A percentile compares a stretch with the other conserved stretches of the same genome.
Evolutionary conservation across 192 early-diverging fungal genomes (phyloP).

Genomic region (Rhizoclosmatium sp.): DNA sequence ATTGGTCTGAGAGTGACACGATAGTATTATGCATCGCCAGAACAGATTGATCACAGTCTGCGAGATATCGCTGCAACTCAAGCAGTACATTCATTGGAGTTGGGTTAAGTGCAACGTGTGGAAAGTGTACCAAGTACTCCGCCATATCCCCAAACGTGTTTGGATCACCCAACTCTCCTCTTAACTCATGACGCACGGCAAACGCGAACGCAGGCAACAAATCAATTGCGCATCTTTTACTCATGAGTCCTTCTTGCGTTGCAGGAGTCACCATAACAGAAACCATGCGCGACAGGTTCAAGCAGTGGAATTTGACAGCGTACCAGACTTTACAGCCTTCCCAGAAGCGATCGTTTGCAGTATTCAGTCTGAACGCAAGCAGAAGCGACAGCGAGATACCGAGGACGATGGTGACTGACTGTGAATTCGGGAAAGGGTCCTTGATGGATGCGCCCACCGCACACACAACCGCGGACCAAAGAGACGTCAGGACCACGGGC

Average conservation of each 20-base stretch:
- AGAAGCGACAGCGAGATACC: slow-evolving; percentile 41
- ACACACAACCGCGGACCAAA: neutral
- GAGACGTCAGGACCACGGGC: neutral
- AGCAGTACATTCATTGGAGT: neutral
- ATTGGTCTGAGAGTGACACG: neutral
- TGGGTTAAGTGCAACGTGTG: slow-evolving; percentile 46
- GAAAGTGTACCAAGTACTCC: slow-evolving; percentile 62
- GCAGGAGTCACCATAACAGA: neutral
- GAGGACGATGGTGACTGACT: slow-evolving; percentile 49
- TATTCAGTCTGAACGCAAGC: slow-evolving; percentile 23
- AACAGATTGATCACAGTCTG: neutral
- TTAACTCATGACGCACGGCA: slow-evolving; percentile 76
- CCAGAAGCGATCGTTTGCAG: slow-evolving; percentile 39
- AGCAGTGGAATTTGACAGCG: slow-evolving; percentile 4
- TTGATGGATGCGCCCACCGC: neutral
- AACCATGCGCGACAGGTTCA: slow-evolving; percentile 18
- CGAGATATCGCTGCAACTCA: neutral
- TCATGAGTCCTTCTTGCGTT: slow-evolving; percentile 49
- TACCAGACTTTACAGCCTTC: slow-evolving; percentile 38
- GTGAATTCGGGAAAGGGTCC: slow-evolving; percentile 32
- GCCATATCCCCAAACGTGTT: slow-evolving; percentile 38
- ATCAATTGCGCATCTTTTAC: slow-evolving; percentile 64
- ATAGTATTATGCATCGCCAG: neutral
- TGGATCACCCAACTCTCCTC: slow-evolving; percentile 49
- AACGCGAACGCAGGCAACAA: slow-evolving; percentile 75